phyloP scores from a whole-genome alignment of 768 basidiomycete species.

The Panellus pusillus region DNA sequence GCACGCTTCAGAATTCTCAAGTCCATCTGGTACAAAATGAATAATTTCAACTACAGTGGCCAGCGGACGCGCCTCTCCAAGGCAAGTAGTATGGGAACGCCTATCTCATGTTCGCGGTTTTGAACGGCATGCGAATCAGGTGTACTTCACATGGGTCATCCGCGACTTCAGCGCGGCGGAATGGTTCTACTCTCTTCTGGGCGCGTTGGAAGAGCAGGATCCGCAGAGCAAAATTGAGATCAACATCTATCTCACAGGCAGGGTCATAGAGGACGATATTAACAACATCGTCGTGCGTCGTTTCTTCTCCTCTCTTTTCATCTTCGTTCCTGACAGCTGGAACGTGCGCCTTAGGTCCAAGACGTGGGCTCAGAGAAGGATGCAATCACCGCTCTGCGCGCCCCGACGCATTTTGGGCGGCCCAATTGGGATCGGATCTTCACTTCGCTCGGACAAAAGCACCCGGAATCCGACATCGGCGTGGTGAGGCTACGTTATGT shows the following conservation, averaged over 20 bases:
- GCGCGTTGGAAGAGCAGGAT: constrained; percentile 94
- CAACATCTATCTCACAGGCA: constrained; percentile 90
- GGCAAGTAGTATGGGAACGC: constrained; percentile 34
- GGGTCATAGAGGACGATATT: constrained; percentile 90
- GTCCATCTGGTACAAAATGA: constrained; percentile 96
- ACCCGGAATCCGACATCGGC: constrained; percentile 86
- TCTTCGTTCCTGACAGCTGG: not conserved
- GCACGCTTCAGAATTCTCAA: constrained; percentile 65
- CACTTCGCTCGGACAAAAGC: constrained; percentile 72
- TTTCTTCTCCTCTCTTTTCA: not conserved
- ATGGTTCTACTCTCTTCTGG: constrained; percentile 92
- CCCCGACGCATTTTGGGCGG: constrained; percentile 91
- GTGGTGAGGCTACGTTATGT: constrained; percentile 51
- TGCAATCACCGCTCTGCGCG: constrained; percentile 82
- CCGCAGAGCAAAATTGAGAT: constrained; percentile 85
- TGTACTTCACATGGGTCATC: constrained; percentile 95
- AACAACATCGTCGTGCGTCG: constrained; percentile 80
- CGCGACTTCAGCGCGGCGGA: constrained; percentile 87
- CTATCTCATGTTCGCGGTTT: not conserved
- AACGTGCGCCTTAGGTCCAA: constrained; percentile 50
- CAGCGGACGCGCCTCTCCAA: constrained; percentile 85
- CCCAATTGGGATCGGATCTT: constrained; percentile 86
- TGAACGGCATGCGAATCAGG: constrained; percentile 27
- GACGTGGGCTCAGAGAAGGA: constrained; percentile 94
- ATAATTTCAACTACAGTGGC: constrained; percentile 70